Evolutionary conservation across 2,329 filamentous ascomycete genomes (phyloP).

Genomic region (Didymosphaeria variabile): DNA sequence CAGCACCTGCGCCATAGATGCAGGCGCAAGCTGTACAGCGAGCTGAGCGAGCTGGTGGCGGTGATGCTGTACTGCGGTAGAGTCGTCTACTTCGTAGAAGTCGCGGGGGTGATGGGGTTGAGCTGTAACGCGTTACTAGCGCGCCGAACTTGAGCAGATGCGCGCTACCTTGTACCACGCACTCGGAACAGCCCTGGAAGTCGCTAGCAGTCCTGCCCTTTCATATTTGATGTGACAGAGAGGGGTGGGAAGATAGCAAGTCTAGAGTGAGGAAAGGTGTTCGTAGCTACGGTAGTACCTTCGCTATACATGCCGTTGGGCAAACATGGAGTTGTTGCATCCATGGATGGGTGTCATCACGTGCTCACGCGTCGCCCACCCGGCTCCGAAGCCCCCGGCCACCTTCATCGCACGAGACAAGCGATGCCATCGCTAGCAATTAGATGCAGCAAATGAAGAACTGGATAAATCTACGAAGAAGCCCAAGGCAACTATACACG

Average conservation of each 20-base stretch:
- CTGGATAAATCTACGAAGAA: background rate
- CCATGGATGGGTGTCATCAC: background rate
- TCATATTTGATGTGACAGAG: background rate
- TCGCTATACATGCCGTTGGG: background rate
- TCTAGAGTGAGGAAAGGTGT: background rate
- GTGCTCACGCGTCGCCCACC: constrained; percentile 5
- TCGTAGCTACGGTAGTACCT: background rate
- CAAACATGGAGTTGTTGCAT: background rate
- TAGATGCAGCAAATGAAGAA: background rate
- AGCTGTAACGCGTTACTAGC: background rate
- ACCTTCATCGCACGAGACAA: background rate
- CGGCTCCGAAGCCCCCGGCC: no score
- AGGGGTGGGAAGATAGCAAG: background rate
- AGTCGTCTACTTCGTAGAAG: background rate
- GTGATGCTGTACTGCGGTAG: constrained; percentile 8
- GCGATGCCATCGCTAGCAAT: background rate
- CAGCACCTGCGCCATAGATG: constrained; percentile 39
- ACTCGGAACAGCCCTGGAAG: background rate
- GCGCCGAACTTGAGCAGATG: constrained; percentile 1
- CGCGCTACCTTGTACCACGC: background rate
- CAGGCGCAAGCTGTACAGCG: constrained; percentile 7
- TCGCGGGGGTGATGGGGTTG: background rate
- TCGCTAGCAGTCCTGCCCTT: no score
- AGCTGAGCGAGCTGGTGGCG: background rate
- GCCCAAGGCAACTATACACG: no score